Evolutionary conservation across 2,329 filamentous ascomycete species (phyloP).

Genomic region (Penicillium sp.): DNA sequence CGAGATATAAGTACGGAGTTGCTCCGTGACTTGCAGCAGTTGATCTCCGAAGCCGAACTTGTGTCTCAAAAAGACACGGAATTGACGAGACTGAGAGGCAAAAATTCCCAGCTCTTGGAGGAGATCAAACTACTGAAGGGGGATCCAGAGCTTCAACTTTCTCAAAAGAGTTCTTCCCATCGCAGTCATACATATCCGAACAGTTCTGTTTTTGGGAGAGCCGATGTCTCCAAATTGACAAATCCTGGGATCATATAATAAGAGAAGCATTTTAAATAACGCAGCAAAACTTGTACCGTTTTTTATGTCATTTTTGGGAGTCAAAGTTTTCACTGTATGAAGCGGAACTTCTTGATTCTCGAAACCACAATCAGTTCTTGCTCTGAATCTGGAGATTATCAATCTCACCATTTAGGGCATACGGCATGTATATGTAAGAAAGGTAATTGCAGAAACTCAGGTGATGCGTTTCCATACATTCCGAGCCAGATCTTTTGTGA

Average conservation of each 20-base stretch:
- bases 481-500: background rate
- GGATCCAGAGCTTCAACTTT: conserved; percentile 16
- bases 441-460: background rate
- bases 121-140: conserved; percentile 23
- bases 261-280: conserved; percentile 11
- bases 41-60: conserved; percentile 23
- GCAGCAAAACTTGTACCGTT: background rate
- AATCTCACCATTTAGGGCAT: too few species aligned
- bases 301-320: too few species aligned
- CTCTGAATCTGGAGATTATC: too few species aligned
- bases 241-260: conserved; percentile 16
- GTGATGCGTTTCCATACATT: background rate
- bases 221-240: conserved; percentile 6
- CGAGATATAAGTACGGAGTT: conserved; percentile 19
- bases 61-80: conserved; percentile 18
- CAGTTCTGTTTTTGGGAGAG: background rate
- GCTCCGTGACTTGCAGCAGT: conserved; percentile 19
- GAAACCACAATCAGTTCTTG: too few species aligned
- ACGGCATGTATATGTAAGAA: background rate
- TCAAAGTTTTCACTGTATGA: too few species aligned
- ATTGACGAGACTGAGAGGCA: conserved; percentile 17
- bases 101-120: conserved; percentile 21
- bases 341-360: too few species aligned
- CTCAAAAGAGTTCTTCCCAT: background rate
- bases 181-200: background rate